Evolutionary conservation across 2,329 filamentous ascomycete species (phyloP).

Genomic region (Talaromyces verruculosus): DNA sequence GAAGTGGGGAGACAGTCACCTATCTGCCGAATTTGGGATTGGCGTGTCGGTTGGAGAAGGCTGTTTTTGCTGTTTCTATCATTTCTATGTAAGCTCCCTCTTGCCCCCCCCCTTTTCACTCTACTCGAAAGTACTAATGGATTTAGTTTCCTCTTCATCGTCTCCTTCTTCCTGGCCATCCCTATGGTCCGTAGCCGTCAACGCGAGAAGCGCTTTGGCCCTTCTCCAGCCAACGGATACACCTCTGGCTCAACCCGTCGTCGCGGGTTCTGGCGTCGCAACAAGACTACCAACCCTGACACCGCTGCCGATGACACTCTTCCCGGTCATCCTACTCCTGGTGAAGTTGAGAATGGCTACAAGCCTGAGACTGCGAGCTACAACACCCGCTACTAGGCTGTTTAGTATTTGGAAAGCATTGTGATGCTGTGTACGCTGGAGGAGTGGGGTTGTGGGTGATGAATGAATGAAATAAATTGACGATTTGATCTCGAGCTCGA

Average conservation of each 20-base stretch:
- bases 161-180: constrained; percentile 69
- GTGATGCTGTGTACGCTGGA: background rate
- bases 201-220: constrained; percentile 71
- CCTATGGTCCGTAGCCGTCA: constrained; percentile 68
- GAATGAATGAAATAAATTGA: background rate
- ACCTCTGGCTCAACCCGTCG: constrained; percentile 54
- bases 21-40: constrained; percentile 47
- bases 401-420: background rate
- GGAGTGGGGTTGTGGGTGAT: background rate
- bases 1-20: constrained; percentile 24
- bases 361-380: constrained; percentile 15
- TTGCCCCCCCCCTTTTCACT: background rate
- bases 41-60: constrained; percentile 75
- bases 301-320: constrained; percentile 30
- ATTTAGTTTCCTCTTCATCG: constrained; percentile 69
- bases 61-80: constrained; percentile 74
- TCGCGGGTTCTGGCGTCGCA: constrained; percentile 43
- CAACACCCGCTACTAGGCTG: constrained; percentile 11
- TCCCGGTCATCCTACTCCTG: constrained; percentile 41
- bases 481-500: background rate
- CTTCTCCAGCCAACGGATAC: constrained; percentile 66
- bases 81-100: constrained; percentile 66
- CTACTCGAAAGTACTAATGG: constrained; percentile 2
- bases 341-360: constrained; percentile 36
- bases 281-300: constrained; percentile 40